A percentile compares a stretch with the other conserved stretches of the same genome.
Evolutionary conservation across 2,329 filamentous ascomycete species (phyloP).

Genomic region (Daldinia eschscholtzii): DNA sequence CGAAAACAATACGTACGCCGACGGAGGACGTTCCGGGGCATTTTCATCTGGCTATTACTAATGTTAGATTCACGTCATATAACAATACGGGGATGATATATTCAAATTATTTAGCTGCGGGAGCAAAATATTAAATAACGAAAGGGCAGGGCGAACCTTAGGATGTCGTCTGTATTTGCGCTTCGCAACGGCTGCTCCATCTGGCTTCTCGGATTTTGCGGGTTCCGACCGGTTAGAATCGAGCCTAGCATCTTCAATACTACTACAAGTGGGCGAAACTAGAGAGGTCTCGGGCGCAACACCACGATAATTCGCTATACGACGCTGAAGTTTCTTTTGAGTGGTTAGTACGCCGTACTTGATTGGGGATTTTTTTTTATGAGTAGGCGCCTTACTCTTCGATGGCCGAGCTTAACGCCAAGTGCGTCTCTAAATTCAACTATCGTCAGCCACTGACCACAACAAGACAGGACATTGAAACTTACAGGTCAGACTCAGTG

Average conservation of each 20-base stretch:
- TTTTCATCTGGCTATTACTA: slow-evolving; percentile 75
- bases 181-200: slow-evolving; percentile 65
- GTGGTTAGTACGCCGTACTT: slow-evolving; percentile 35
- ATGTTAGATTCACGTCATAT: slow-evolving; percentile 28
- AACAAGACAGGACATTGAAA: slow-evolving; percentile 31
- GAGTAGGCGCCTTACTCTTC: slow-evolving; percentile 69
- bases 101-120: slow-evolving; percentile 5
- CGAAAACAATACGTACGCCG: slow-evolving; percentile 87
- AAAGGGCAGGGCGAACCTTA: slow-evolving; percentile 65
- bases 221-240: slow-evolving; percentile 66
- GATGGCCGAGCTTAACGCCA: slow-evolving; percentile 83
- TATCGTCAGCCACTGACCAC: slow-evolving; percentile 35
- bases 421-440: slow-evolving; percentile 70
- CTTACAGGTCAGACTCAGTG: slow-evolving; percentile 84
- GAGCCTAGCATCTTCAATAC: slow-evolving; percentile 65
- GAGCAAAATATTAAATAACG: slow-evolving; percentile 4
- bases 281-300: slow-evolving; percentile 67
- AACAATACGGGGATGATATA: slow-evolving; percentile 1
- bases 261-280: slow-evolving; percentile 63
- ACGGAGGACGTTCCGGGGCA: slow-evolving; percentile 83
- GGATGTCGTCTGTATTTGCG: slow-evolving; percentile 83
- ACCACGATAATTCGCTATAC: slow-evolving; percentile 80
- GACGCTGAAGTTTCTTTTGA: slow-evolving; percentile 80
- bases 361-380: not conserved
- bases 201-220: slow-evolving; percentile 59